Base-by-base conservation (phyloP, 495 filamentous ascomycete species). In the Xylaria palmicola region DNA sequence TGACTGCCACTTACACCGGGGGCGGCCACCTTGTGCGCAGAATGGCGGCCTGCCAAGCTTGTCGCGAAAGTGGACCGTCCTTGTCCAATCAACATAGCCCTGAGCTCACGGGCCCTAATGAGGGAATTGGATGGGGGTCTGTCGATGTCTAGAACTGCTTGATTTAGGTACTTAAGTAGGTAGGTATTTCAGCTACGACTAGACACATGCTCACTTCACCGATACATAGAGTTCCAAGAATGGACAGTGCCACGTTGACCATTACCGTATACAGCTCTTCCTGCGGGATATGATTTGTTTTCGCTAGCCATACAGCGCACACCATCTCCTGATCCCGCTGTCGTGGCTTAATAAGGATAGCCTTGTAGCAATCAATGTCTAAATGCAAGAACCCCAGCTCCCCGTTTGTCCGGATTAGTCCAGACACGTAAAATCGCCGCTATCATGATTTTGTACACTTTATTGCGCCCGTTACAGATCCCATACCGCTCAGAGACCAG, bases 401-500 rank as follows among this genome's bases (percentile, higher is more conserved):
- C 20, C 49, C 39, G 24, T 22, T 41, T 13, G 19, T 29, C 13
- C n/a, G 15, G 20, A 30, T 32, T 26, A 37, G 37, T 10, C 26
- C 6, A 15, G n/a, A 8, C 41, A 15, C 12, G 29, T 49, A 17
- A 17, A 30, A 39, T 10, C 24, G 27, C 10, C 22, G 24, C 43
- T 51, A 26, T 20, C 37, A 10, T 60, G 34, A 24, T 61, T 53
- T 59, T 61, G n/a, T 47, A 61, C 50, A 61, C 48, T 29, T 47
- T 40, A 15, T 37, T 45, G 27, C 48, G 24, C 37, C 26, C 4
- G 26, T 24, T 5, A 27, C 15, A 6, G 22, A 17, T 15, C 19
- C 49, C 30, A 26, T 52, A 7, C n/a, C 13, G 7, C 36, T 34
- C 64, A 72, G 59, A 72, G 53, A 26, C 69, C 69, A 29, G 67